Base-by-base conservation (phyloP, 768 basidiomycete species). In the Boletus insuetus region DNA sequence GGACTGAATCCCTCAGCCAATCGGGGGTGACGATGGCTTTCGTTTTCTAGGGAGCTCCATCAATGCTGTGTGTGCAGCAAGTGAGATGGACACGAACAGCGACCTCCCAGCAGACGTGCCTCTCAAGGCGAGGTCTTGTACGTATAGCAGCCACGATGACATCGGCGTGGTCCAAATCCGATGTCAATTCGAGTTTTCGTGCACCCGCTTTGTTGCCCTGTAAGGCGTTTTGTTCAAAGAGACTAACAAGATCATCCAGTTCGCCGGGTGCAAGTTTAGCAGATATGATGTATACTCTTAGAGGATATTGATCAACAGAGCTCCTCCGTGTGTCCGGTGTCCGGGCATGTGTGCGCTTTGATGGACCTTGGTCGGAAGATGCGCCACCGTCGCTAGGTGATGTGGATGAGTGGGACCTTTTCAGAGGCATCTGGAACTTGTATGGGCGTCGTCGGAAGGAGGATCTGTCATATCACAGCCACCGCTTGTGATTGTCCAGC, bases 21-120 rank as follows among this genome's bases (percentile, higher is more conserved):
- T 81, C 73, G 1, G 88, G 87, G 3, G 79, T 84, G 12, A 92
- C 87, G 22, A 91, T 78, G 0, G 79, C 74, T 62, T 87, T 91
- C 34, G 75, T 75, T 73, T 77, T 81, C 87, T 89, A 62, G n/a
- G 6, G 40, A 3, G 29, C 43, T 35, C 31, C 53, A 56, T 48
- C 43, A 61, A 48, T 2, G 37, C 37, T 24, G 20, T 42, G 14
- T 13, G 32, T 29, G 16, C n/a, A 38, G 39, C 17, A 29, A 43
- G 22, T 24, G n/a, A 47, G 19, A 42, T 14, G 9, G 47, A 34
- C 44, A 75, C 86, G 66, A 65, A 90, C 89, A 26, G 87, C 85
- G 34, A 84, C 60, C 2, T 76, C 70, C 86, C 86, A 86, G 31
- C 77, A 62, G 14, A 92, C 49, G 68, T 91, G 89, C 46, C 89